Evolutionary conservation across 2,329 filamentous ascomycete species (phyloP).

Genomic region (Colletotrichum sp.): DNA sequence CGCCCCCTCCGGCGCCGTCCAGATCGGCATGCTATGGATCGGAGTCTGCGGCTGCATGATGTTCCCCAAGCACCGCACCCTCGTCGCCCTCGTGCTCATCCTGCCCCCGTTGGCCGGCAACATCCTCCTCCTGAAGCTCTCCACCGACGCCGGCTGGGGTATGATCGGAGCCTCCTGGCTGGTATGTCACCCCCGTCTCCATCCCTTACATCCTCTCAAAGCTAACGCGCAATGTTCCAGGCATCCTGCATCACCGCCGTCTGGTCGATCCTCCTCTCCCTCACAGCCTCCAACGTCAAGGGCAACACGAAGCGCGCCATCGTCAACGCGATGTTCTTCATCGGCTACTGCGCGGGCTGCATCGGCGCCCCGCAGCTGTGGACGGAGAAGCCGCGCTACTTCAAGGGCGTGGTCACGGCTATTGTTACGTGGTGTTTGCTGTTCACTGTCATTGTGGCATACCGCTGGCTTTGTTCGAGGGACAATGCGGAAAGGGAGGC

Average conservation of each 20-base stretch:
- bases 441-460: constrained; percentile 34
- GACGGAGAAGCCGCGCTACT: constrained; percentile 48
- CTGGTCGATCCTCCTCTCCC: constrained; percentile 46
- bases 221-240: not conserved
- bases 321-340: constrained; percentile 53
- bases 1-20: constrained; percentile 50
- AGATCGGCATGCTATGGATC: constrained; percentile 51
- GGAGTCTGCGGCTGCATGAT: constrained; percentile 41
- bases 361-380: constrained; percentile 53
- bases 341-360: constrained; percentile 54
- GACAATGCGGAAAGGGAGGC: constrained; percentile 38
- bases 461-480: constrained; percentile 36
- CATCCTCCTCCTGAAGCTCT: constrained; percentile 47
- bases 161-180: constrained; percentile 54
- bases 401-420: constrained; percentile 48
- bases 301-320: constrained; percentile 56
- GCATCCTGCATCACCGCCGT: constrained; percentile 46
- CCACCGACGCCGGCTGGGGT: constrained; percentile 46
- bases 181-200: constrained; percentile 21
- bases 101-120: constrained; percentile 48
- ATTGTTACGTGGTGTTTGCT: constrained; percentile 48
- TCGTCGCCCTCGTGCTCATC: constrained; percentile 43
- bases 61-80: constrained; percentile 42
- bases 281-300: constrained; percentile 53
- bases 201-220: too few species aligned